Evolutionary conservation across 441 rosid species (phyloP), one percentile per base, ranked within the genome.

Genomic region (Kokia cookei): DNA sequence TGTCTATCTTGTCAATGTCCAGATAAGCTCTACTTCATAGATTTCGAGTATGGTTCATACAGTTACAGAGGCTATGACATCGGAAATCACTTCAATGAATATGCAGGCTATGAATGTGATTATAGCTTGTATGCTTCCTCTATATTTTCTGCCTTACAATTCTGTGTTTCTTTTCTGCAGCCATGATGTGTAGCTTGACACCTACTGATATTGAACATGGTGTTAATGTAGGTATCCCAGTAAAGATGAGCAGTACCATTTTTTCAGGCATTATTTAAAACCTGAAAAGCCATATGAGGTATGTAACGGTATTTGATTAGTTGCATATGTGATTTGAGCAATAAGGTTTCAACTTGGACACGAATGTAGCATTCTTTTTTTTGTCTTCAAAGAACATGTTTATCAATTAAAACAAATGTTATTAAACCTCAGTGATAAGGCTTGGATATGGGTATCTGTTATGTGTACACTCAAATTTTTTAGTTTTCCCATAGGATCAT

Each of bases 31-130:
- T 89, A 94, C 87, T 47, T 96, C 74, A 96, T 96, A 73, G 99
- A 96, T 84, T 96, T 96, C 71, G 99, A 96, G 85, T 94, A 96
- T 26, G 97, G 96, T n/a, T 94, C 99, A 42, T 94, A 94, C 87
- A 94, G 83, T 81, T 93, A 90, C 82, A 87, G 98, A 89, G 98
- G 98, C 76, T 96, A 29, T 69, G 99, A 94, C 84, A 91, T 96
- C 19, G 99, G 97, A 75, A 94, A 94, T 79, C 98, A 94, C 90
- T 94, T 96, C 93, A 91, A 85, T 64, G 99, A 94, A 87, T 96
- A 90, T 71, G 98, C 93, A 64, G 98, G 97, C 85, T 92, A 92
- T 76, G 98, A 96, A 78, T 96, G 99, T 73, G 95, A 96, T 82
- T 96, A 91, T 82, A 86, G 82, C 82, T 75, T 89, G 98, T 96